Conservation (phyloP, 2,329 filamentous ascomycete genomes). For the Fusarium sp. region DNA sequence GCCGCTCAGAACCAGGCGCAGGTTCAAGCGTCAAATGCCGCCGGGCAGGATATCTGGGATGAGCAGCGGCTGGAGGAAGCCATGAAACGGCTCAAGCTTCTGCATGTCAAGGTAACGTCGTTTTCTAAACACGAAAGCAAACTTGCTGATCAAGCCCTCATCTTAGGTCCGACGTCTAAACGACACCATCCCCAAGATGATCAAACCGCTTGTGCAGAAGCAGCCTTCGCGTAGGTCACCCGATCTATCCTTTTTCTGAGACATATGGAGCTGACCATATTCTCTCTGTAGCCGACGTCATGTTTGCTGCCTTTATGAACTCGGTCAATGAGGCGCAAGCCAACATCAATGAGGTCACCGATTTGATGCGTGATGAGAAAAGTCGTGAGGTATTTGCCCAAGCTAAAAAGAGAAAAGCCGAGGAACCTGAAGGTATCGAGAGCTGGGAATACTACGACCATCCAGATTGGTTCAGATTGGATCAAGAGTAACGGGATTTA, state of each 20-base stretch:
- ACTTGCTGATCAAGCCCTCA: constrained; percentile 35
- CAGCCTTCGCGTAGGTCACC: constrained; percentile 63
- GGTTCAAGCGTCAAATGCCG: constrained; percentile 36
- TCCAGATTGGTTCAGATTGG: constrained; percentile 66
- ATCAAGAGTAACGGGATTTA: constrained; percentile 39
- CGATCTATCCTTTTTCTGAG: constrained; percentile 34
- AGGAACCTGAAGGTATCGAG: constrained; percentile 68
- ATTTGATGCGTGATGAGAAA: constrained; percentile 61
- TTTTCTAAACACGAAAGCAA: constrained; percentile 14
- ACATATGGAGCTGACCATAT: constrained; percentile 27
- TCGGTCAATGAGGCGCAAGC: constrained; percentile 61
- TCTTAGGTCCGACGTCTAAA: constrained; percentile 52
- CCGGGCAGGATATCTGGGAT: constrained; percentile 55
- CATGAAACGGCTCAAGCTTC: constrained; percentile 63
- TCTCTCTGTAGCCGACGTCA: constrained; percentile 59
- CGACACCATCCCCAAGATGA: constrained; percentile 55
- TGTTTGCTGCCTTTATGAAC: constrained; percentile 62
- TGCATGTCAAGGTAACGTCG: constrained; percentile 64
- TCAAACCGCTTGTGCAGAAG: constrained; percentile 63
- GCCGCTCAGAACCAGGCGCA: constrained; percentile 31
- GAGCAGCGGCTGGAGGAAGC: constrained; percentile 64
- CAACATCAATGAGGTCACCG: constrained; percentile 65
- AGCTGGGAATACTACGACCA: constrained; percentile 70
- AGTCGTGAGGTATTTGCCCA: constrained; percentile 64
- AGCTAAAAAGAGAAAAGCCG: constrained; percentile 64